Percentiles rank a stretch among this genome's conserved stretches.
Evolutionary conservation across 768 basidiomycete genomes (phyloP).

Genomic region (Coprinellus aureogranulatus): DNA sequence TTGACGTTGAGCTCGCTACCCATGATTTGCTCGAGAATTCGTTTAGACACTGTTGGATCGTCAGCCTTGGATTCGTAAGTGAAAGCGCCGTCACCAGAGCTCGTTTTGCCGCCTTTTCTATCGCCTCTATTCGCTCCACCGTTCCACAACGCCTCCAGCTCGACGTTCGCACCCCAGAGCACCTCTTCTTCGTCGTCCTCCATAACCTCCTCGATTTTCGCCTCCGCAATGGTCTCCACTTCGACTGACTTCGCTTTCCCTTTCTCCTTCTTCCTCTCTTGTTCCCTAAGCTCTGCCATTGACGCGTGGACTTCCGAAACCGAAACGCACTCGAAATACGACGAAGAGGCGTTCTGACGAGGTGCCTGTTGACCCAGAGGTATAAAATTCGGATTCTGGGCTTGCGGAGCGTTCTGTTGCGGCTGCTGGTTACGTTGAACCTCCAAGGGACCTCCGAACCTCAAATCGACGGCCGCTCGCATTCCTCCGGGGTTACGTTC

Average conservation of each 20-base stretch:
- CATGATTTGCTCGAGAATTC: constrained; percentile 8
- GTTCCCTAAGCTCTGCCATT: not conserved
- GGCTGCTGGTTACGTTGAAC: too few relatives aligned
- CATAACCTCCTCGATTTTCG: not conserved
- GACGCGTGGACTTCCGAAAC: too few relatives aligned
- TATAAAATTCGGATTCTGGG: too few relatives aligned
- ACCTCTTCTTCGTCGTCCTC: not conserved
- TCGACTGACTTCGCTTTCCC: constrained; percentile 3
- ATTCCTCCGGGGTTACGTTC: not conserved
- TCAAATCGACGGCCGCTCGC: constrained; percentile 4
- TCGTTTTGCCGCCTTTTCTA: not conserved
- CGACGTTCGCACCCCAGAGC: not conserved
- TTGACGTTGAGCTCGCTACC: constrained; percentile 7
- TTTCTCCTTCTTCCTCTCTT: constrained; percentile 1
- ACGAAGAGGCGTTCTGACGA: too few relatives aligned
- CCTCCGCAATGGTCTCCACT: constrained; percentile 2
- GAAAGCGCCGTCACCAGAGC: constrained; percentile 6
- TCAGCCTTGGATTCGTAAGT: constrained; percentile 13
- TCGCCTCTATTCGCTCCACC: not conserved
- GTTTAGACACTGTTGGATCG: not conserved
- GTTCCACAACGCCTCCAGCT: too few relatives aligned
- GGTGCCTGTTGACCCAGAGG: too few relatives aligned
- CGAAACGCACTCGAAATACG: too few relatives aligned
- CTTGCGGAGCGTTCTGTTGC: too few relatives aligned
- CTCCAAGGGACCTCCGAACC: constrained; percentile 1